Conservation (phyloP, 495 filamentous ascomycete species). For the Aspergillus homomorphus region DNA sequence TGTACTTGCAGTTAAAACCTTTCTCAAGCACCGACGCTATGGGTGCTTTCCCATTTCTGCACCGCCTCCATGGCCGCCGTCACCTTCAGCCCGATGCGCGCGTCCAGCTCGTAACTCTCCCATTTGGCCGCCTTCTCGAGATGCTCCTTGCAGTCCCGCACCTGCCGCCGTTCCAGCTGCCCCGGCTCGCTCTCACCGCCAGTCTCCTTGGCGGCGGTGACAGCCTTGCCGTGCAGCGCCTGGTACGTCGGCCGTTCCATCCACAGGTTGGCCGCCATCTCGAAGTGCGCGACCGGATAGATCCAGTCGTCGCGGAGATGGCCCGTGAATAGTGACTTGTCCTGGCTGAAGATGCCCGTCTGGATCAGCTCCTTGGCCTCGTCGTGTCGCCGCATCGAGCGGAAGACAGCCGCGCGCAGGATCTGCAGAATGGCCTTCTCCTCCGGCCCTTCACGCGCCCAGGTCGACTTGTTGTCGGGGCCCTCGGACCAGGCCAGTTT, state of each 20-base stretch:
- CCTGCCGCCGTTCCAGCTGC: constrained; percentile 47
- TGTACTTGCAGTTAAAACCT: constrained; percentile 15
- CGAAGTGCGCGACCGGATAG: constrained; percentile 77
- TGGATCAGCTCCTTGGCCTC: constrained; percentile 64
- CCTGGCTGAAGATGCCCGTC: constrained; percentile 58
- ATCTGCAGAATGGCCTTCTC: constrained; percentile 69
- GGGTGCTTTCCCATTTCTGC: constrained; percentile 55
- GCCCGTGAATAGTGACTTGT: constrained; percentile 69
- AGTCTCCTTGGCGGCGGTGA: constrained; percentile 7
- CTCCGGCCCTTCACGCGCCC: constrained; percentile 62
- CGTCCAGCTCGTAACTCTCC: constrained; percentile 85
- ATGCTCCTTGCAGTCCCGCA: constrained; percentile 66
- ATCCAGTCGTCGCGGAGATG: constrained; percentile 77
- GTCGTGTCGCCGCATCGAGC: constrained; percentile 56
- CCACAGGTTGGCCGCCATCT: constrained; percentile 84
- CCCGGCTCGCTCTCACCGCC: constrained; percentile 17
- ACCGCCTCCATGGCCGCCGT: constrained; percentile 76
- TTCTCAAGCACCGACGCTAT: constrained; percentile 19
- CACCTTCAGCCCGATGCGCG: constrained; percentile 79
- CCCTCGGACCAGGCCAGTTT: constrained; percentile 65
- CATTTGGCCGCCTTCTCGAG: constrained; percentile 76
- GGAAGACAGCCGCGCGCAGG: constrained; percentile 62
- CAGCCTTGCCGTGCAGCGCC: constrained; percentile 26
- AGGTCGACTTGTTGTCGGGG: constrained; percentile 45
- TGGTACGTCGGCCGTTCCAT: constrained; percentile 50